Percentiles rank a stretch among this genome's conserved stretches.
Conservation (phyloP, 306 rosid species). For the Begonia loranthoides region DNA sequence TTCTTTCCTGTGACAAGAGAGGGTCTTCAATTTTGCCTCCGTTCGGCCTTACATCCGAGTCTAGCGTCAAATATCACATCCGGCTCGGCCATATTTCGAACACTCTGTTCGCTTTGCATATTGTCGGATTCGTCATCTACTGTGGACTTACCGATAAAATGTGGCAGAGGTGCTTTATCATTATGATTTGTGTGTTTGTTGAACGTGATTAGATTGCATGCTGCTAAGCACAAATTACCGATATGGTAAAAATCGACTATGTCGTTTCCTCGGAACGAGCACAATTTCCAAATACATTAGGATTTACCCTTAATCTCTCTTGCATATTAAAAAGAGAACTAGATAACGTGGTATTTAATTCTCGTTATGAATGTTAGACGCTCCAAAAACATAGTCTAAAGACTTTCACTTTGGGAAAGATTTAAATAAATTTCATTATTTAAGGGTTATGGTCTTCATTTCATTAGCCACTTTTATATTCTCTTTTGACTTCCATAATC, state of each 20-base stretch:
- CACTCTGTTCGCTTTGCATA: conserved; percentile 37
- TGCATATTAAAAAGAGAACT: too few species aligned
- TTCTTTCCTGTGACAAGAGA: conserved; percentile 58
- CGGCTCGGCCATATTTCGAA: conserved; percentile 64
- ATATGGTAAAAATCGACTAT: not conserved
- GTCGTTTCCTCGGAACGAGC: not conserved
- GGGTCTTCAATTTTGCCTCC: conserved; percentile 52
- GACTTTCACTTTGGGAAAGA: too few species aligned
- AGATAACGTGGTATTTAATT: too few species aligned
- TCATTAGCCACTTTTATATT: too few species aligned
- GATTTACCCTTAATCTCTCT: not conserved
- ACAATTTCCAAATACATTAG: not conserved
- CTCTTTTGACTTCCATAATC: too few species aligned
- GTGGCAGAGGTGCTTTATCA: conserved; percentile 21
- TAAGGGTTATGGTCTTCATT: too few species aligned
- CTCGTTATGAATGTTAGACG: too few species aligned
- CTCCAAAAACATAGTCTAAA: too few species aligned
- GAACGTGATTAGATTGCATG: not conserved
- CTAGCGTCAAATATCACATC: conserved; percentile 53
- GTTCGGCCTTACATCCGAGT: conserved; percentile 50
- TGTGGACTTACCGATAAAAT: conserved; percentile 47
- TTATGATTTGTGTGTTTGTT: too few species aligned
- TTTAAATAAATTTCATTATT: too few species aligned
- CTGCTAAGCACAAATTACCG: not conserved
- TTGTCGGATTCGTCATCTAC: conserved; percentile 45